Base-by-base conservation (phyloP, 805 yeast species). In the Metschnikowia proteae region DNA sequence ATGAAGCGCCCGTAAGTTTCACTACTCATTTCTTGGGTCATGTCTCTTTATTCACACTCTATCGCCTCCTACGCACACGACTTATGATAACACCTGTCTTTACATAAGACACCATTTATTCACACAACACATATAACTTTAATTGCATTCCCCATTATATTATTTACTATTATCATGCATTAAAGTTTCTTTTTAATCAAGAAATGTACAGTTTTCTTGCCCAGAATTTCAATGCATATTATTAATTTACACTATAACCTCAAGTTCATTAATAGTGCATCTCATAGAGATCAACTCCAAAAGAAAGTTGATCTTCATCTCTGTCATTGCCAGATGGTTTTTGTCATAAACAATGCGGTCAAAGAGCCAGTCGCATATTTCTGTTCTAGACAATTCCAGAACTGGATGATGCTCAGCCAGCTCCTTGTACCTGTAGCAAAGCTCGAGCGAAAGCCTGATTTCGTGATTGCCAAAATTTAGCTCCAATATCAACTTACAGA, bases 221-320 rank as follows among this genome's bases (percentile, higher is more conserved):
- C 17, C 17, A 33, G 7, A 17, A 13, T 33, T 9, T 6, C 35
- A 6, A 13, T 27, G 6, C 5, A 22, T 7, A n/a, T 3, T 6
- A n/a, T 25, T 13, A 38, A 9, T 25, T 31, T n/a, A 40, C 3
- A 40, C 43, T 32, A 40, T 13, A 5, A 54, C 38, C 23, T 56
- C 58, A 37, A 56, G 44, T 8, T 49, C 55, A 26, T 54, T 53
- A 6, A 56, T 38, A 7, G 48, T 25, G 43, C 58, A 52, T 7
- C 37, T 42, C 27, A 49, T 34, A 3, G 39, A 38, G 8, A 43
- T 32, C 46, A 56, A 45, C 33, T 42, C 47, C 46, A 54, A 46
- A 17, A 45, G 35, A 34, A 48, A 54, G 34, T 48, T 46, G 41
- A 56, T 35, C 41, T 43, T 46, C 55, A 56, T 56, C 36, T 50